These are phyloP conservation scores for Neodidymelliopsis sp. DNA, from an alignment of 2,329 filamentous ascomycete genomes.

Conservation along the genomic window DNA sequence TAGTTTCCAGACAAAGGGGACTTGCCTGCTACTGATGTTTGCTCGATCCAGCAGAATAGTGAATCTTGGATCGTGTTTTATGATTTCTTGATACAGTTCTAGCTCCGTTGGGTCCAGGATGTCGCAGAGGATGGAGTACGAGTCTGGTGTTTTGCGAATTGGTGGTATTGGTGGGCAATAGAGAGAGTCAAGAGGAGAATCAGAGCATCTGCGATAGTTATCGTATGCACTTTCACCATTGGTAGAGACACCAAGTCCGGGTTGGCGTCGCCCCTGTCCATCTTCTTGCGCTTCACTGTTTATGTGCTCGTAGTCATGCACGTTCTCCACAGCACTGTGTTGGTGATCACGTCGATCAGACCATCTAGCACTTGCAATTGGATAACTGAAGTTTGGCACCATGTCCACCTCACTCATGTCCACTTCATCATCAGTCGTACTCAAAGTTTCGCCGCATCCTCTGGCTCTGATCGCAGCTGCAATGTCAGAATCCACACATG, in stretches of 20 bases:
- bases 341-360: constrained; percentile 10
- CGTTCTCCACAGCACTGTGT: neutral
- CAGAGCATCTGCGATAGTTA: neutral
- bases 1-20: constrained; percentile 23
- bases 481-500: constrained; percentile 7
- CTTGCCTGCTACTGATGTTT: constrained; percentile 8
- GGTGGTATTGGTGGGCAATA: neutral
- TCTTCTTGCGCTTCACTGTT: neutral
- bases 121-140: neutral
- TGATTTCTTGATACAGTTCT: constrained; percentile 7
- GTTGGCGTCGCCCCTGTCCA: neutral
- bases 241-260: neutral
- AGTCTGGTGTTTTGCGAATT: neutral
- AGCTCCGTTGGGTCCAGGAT: neutral
- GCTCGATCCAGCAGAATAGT: neutral
- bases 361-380: constrained; percentile 21
- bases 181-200: neutral
- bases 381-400: constrained; percentile 38
- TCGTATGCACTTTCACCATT: neutral
- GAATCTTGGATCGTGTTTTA: neutral
- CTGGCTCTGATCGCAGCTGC: constrained; percentile 12
- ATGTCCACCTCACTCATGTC: constrained; percentile 12
- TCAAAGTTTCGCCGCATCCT: neutral
- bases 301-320: neutral
- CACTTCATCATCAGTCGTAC: neutral